Evolutionary conservation across 2,329 filamentous ascomycete genomes (phyloP), one percentile per base, ranked within the genome.

Genomic region (Venturia nashicola): DNA sequence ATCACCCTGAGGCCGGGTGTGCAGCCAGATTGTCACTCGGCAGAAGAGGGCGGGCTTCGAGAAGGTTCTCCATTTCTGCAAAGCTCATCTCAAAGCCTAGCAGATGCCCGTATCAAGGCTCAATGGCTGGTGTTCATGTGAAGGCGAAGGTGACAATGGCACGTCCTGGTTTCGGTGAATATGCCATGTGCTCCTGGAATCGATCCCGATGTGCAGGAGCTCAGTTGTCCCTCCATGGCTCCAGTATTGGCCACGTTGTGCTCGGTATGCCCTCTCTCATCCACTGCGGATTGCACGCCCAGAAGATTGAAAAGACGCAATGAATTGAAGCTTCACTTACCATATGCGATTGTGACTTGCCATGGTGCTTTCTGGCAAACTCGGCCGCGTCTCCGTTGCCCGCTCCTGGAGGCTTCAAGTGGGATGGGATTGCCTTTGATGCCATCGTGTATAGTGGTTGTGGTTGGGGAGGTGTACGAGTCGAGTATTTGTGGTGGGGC

Each of bases 321-420:
- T 32, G 9, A 44, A 48, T 60, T 54, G 12, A 57, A 54, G 51
- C 51, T 36, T 51, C 65, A 86, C 88, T 85, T 78, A 89, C 89
- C 85, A 92, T 89, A 78, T 92, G 89, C 66, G 88, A 91, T 76
- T 89, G 87, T 70, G 88, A 89, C 84, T 92, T 92, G 79, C 89
- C 89, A 76, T 92, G 88, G 74, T 90, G 89, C 74, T 86, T 86
- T 70, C 82, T 80, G 70, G 82, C 78, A 68, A 85, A 80, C 69
- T 75, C 78, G 64, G 68, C 69, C 64, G 74, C 73, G 60, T 72
- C 74, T 67, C 74, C 78, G 59, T 59, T 46, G 36, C 44, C 51
- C 44, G 73, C 73, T 44, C 71, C 69, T 65, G 78, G 77, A 67
- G 86, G 82, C 83, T 91, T 93, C 72, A 97, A 83, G 82, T 95